Evolutionary conservation across 129 eudicot genomes (phyloP), one percentile per base, ranked within the genome.

Genomic region (Pulicaria dysenterica): DNA sequence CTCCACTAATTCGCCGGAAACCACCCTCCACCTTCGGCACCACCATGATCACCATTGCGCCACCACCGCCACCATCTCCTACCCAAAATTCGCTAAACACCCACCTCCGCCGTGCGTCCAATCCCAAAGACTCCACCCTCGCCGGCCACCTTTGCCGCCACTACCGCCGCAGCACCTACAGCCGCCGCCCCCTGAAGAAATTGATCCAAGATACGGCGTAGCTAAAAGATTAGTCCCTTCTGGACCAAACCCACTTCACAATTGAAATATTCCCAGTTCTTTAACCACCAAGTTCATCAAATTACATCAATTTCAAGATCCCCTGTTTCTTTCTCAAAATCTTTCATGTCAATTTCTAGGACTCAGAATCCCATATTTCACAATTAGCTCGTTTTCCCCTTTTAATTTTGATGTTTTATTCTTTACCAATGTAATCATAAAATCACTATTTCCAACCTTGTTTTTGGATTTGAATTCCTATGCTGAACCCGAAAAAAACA

Each of bases 171-270:
- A 56, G 36, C 61, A 41, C 57, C 80, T 5, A 39, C 83, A 61
- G 15, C 80, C 83, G 8, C 72, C 87, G n/a, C 78, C 79, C 47
- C 63, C 6, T 6, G 67, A 64, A 24, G 96, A 86, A 64, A 87
- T 87, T 34, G 96, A 92, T 67, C 95, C 95, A 63, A 85, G 91
- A 79, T 92, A 85, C 80, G 98, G 96, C 8, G 98, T 89, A 13
- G 85, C 64, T 46, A 92, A 92, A 70, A 79, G 98, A 87, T 75
- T 89, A 74, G 96, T 92, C 67, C 98, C 96, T 38, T 85, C 96
- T 31, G 98, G 98, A 44, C 98, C 98, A 59, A 92, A 92, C 90
- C 98, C 98, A 57, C 95, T 92, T 49, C 98, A 92, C 57, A 92
- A 92, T 53, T 92, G 84, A 83, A 61, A 8, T 13, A 14, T 24